Evolutionary conservation across 768 basidiomycete species (phyloP), one percentile per base, ranked within the genome.

Genomic region (Naganishia kalamii): DNA sequence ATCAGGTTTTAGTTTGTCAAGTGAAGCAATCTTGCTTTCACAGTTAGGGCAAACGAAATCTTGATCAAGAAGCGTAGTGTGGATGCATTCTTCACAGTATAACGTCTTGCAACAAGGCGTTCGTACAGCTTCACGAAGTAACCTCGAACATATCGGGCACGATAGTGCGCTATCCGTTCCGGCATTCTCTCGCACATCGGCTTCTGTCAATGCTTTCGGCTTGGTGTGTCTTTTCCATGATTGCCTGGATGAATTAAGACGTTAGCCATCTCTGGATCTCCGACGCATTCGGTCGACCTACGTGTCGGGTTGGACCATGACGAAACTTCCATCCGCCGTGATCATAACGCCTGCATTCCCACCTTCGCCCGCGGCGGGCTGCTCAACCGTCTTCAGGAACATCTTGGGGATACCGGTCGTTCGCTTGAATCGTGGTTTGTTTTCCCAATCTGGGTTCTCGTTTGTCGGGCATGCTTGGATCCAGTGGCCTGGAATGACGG

Each of bases 381-480:
- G 89, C 63, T 96, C 92, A 29, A 98, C 92, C 0, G 92, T 88
- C 77, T 96, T 96, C 62, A 99, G 81, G 85, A 99, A 98, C 75
- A 90, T 93, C 70, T 93, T 85, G 4, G 96, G 96, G 67, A 99
- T 99, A 79, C 96, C 96, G 11, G 96, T 99, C 4, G 96, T 98
- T 57, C 96, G 84, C 76, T 97, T 97, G 77, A 99, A 93, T 29
- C 93, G 88, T 50, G 94, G 94, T 64, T 88, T 83, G 72, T 98
- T 88, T 78, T 94, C 91, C 69, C 87, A 96, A 52, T 93, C 91
- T 57, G 91, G 88, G 75, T 99, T 91, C 71, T 88, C 92, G 76
- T 97, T 97, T 6, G 92, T 96, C 1, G 96, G 96, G 76, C 96
- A 99, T 68, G 96, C 90, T 75, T 99, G 93, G 69, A 99, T 99